Evolutionary conservation across 441 rosid genomes (phyloP).

Genomic region (Flueggea neowawraea): DNA sequence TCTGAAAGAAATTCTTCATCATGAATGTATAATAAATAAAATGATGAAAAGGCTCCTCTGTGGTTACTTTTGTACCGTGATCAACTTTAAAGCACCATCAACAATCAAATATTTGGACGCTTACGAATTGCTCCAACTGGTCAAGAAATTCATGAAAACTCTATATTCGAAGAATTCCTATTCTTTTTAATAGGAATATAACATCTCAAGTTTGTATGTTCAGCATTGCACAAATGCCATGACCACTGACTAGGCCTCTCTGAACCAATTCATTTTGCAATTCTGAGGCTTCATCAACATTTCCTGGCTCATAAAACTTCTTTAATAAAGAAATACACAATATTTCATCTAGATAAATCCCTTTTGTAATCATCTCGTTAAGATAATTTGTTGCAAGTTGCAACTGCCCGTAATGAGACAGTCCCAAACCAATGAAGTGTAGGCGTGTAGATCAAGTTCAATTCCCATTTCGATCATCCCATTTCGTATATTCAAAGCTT

Average conservation of each 20-base stretch:
- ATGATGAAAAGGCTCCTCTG: too few relatives aligned
- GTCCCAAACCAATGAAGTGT: conserved; percentile 62
- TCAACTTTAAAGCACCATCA: too few relatives aligned
- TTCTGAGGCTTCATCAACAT: conserved; percentile 42
- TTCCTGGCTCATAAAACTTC: conserved; percentile 59
- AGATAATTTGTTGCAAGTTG: conserved; percentile 48
- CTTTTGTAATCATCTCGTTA: conserved; percentile 60
- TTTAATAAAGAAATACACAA: conserved; percentile 48
- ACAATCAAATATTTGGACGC: too few relatives aligned
- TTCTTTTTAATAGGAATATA: too few relatives aligned
- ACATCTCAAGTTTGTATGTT: conserved; percentile 23
- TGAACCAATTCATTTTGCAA: conserved; percentile 47
- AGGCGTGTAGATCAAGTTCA: conserved; percentile 66
- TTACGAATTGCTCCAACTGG: too few relatives aligned
- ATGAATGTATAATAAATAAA: too few relatives aligned
- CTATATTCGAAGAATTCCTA: too few relatives aligned
- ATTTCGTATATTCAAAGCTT: conserved; percentile 45
- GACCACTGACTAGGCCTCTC: conserved; percentile 34
- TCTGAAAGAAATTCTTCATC: too few relatives aligned
- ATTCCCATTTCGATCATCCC: conserved; percentile 56
- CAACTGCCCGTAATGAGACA: conserved; percentile 48
- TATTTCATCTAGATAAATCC: conserved; percentile 56
- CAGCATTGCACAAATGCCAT: conserved; percentile 24
- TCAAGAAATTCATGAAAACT: too few relatives aligned
- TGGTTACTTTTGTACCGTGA: too few relatives aligned